Conservation (phyloP, 257 asterid genomes). For the Solanum ossicruentum region DNA sequence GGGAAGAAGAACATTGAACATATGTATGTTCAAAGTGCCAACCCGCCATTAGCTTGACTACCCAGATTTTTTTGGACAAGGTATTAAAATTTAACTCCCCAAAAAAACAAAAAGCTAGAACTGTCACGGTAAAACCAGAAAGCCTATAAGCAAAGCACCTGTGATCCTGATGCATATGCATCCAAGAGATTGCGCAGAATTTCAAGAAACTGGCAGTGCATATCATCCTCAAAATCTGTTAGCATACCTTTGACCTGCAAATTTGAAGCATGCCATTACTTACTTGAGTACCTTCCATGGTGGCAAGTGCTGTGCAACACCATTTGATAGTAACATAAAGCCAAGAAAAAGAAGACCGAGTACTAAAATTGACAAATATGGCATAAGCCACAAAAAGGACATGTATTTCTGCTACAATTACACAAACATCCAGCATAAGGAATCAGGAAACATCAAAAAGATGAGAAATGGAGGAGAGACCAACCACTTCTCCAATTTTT, state of each 20-base stretch:
- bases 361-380: neutral
- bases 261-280: neutral
- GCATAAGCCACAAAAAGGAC: neutral
- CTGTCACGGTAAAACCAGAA: neutral
- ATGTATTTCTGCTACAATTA: neutral
- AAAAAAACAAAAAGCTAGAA: neutral
- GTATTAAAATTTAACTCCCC: neutral
- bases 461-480: neutral
- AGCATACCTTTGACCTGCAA: slow-evolving; percentile 85
- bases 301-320: neutral
- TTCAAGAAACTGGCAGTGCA: slow-evolving; percentile 98
- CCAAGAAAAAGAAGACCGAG: neutral
- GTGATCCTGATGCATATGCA: slow-evolving; percentile 59
- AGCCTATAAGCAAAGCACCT: slow-evolving; percentile 25
- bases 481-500: neutral
- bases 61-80: neutral
- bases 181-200: slow-evolving; percentile 92
- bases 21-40: neutral
- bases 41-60: neutral
- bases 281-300: neutral
- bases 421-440: neutral
- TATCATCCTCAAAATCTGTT: slow-evolving; percentile 82
- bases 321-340: neutral
- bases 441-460: neutral
- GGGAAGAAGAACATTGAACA: neutral